These are phyloP conservation scores for Phytophthora tubulina DNA, from an alignment of 352 stramenopile species.

Conservation along the genomic window DNA sequence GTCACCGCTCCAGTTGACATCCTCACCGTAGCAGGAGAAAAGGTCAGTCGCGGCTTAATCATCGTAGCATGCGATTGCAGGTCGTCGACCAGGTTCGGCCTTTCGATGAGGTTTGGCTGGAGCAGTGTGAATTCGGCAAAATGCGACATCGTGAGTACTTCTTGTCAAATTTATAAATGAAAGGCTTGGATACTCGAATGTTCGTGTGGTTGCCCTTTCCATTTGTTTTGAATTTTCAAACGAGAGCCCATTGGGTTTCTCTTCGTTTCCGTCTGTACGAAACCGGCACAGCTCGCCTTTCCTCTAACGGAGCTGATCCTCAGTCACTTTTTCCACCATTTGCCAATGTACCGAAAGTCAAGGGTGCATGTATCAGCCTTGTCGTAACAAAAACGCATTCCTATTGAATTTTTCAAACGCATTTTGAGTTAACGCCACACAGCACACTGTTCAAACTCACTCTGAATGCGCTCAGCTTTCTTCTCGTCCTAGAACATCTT, in stretches of 20 bases:
- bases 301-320: too few species aligned
- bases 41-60: too few species aligned
- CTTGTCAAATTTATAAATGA: slow-evolving; percentile 12
- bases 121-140: not conserved
- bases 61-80: not conserved
- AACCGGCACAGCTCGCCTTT: not conserved
- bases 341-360: too few species aligned
- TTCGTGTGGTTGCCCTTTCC: not conserved
- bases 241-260: not conserved
- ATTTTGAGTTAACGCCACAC: not conserved
- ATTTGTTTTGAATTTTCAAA: slow-evolving; percentile 8
- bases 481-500: slow-evolving; percentile 54
- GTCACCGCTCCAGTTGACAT: too few species aligned
- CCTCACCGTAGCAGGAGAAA: too few species aligned
- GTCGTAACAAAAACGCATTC: not conserved
- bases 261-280: too few species aligned
- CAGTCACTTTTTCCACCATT: too few species aligned
- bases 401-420: slow-evolving; percentile 4
- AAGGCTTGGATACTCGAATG: not conserved
- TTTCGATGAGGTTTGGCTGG: not conserved
- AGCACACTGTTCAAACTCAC: not conserved
- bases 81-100: not conserved
- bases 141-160: not conserved
- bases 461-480: too few species aligned
- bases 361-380: not conserved